Evolutionary conservation across 441 rosid species (phyloP).

Genomic region (Pelargonium australe): DNA sequence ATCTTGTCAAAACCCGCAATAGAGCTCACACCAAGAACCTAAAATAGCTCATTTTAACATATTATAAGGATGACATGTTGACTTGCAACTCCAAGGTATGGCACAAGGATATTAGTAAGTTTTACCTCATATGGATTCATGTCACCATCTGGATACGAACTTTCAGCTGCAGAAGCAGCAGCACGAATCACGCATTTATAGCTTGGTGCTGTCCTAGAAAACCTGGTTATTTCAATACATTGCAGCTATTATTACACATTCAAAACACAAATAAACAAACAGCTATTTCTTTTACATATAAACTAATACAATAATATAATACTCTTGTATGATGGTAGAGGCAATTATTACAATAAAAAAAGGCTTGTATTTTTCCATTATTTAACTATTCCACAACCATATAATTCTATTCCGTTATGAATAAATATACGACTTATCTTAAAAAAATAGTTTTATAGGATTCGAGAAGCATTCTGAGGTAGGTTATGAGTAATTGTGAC

Average conservation of each 20-base stretch:
- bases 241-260: slow-evolving; percentile 11
- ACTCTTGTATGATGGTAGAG: neutral
- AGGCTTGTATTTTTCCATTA: neutral
- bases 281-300: neutral
- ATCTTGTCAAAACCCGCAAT: slow-evolving; percentile 73
- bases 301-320: slow-evolving; percentile 3
- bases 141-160: slow-evolving; percentile 54
- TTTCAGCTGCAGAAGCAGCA: slow-evolving; percentile 71
- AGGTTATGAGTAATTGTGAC: too few species aligned
- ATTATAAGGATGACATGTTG: neutral
- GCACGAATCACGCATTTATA: slow-evolving; percentile 37
- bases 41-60: slow-evolving; percentile 15
- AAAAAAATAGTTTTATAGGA: too few species aligned
- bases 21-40: slow-evolving; percentile 91
- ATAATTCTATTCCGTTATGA: too few species aligned
- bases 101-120: slow-evolving; percentile 11
- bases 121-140: slow-evolving; percentile 78
- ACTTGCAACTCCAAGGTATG: neutral
- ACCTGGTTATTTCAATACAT: slow-evolving; percentile 30
- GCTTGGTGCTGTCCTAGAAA: slow-evolving; percentile 31
- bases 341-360: neutral
- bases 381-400: neutral
- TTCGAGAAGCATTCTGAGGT: too few species aligned
- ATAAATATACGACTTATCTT: too few species aligned
- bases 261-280: slow-evolving; percentile 8